Base-by-base conservation (phyloP, 257 asterid species). In the Scutellaria barbata region DNA sequence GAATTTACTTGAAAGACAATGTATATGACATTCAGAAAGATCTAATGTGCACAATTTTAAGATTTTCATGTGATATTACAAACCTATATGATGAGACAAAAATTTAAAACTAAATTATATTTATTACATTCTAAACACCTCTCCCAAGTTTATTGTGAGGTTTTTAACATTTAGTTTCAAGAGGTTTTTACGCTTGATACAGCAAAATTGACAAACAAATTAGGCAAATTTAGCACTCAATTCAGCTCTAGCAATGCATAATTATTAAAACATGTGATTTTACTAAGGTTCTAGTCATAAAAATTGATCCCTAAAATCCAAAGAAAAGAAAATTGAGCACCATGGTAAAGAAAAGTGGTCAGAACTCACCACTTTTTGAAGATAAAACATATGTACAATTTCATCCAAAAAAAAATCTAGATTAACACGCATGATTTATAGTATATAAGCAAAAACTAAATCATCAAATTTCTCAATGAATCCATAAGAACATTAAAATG, bases 321-420 rank as follows among this genome's bases (percentile, higher is more conserved):
- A 55, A 69, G 65, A 68, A 18, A 33, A 14, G 48, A 37, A n/a
- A 20, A 13, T 42, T 53, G 12, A 43, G 10, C 48, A 43, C 3
- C 35, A 4, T 51, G 37, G 37, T 9, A 25, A 22, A 35, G 20
- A 10, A 22, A 42, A 57, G 20, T 0, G 5, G 5, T 30, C n/a
- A 0, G 11, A 70, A 56, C 43, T 14, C 37, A 12, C 52, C n/a
- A 55, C 5, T 11, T 42, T 42, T 55, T 41, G 17, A 69, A 41
- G 66, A 46, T 43, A 69, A 56, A 25, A 9, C 51, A 57, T 58
- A 8, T 45, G 42, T 16, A 1, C 10, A 30, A 33, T 67, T 65
- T 7, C 10, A 45, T 71, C 68, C 48, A 42, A 1, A 22, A 35
- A 45, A 59, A 58, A 18, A 64, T 45, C 45, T n/a, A 60, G 25